phyloP scores from a whole-genome alignment of 1,284 basidiomycete species.

The Melampsora americana region DNA sequence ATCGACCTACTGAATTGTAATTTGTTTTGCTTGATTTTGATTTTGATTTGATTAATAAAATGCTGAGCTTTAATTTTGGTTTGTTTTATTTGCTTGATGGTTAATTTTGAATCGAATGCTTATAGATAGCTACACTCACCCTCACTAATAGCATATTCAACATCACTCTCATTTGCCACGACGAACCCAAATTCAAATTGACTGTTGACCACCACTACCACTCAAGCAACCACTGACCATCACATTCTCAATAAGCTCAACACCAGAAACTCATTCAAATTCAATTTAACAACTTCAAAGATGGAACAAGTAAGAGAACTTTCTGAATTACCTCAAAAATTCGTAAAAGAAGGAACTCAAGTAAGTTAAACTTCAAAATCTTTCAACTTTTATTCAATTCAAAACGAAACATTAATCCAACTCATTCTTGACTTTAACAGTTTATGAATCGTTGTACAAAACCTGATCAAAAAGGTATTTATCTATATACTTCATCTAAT shows the following conservation, averaged over 20 bases:
- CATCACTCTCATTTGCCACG: background rate
- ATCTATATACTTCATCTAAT: background rate
- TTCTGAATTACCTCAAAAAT: constrained; percentile 84
- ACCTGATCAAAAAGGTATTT: constrained; percentile 84
- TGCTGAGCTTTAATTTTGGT: background rate
- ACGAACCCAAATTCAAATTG: background rate
- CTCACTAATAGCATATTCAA: too few species aligned
- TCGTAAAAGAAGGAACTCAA: constrained; percentile 87
- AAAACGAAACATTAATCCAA: background rate
- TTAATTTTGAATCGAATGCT: too few species aligned
- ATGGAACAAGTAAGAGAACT: constrained; percentile 81
- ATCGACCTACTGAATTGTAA: background rate
- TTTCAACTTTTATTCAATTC: constrained; percentile 4
- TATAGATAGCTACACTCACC: too few species aligned
- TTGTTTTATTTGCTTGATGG: background rate
- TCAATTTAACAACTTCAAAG: background rate
- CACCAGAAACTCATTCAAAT: background rate
- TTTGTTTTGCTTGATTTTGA: too few species aligned
- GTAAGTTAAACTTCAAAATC: constrained; percentile 57
- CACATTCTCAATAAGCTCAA: background rate
- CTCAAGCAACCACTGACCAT: background rate
- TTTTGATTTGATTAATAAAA: background rate
- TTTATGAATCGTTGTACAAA: constrained; percentile 97
- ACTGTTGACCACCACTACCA: background rate
- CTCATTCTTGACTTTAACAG: constrained; percentile 56